phyloP scores from a whole-genome alignment of 768 basidiomycete genomes.

The Mycena sanguinolenta region DNA sequence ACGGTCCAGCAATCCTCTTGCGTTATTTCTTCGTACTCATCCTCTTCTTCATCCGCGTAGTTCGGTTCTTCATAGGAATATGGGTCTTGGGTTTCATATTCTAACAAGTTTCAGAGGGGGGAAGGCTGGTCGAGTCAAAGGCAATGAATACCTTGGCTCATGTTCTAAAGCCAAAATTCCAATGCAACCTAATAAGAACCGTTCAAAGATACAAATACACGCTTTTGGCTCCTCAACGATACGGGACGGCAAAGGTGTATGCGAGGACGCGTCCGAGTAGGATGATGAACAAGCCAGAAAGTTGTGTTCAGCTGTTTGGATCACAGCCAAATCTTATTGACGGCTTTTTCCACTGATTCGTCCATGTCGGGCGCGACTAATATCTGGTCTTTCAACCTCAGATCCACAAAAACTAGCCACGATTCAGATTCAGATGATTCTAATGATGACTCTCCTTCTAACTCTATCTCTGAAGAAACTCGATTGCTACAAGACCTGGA shows the following conservation, averaged over 20 bases:
- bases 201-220: conserved; percentile 32
- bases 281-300: conserved; percentile 33
- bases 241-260: conserved; percentile 1
- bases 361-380: no score
- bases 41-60: conserved; percentile 68
- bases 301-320: conserved; percentile 1
- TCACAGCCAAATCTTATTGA: neutral
- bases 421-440: conserved; percentile 45
- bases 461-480: conserved; percentile 41
- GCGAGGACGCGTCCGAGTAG: conserved; percentile 28
- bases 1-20: conserved; percentile 97
- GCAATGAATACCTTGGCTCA: conserved; percentile 66
- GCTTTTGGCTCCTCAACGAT: conserved; percentile 35
- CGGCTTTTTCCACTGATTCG: no score
- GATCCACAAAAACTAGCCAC: conserved; percentile 37
- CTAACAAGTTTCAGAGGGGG: conserved; percentile 53
- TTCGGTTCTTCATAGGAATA: conserved; percentile 73
- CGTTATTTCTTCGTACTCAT: conserved; percentile 81
- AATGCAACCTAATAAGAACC: conserved; percentile 7
- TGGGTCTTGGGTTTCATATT: conserved; percentile 64
- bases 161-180: conserved; percentile 43
- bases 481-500: conserved; percentile 65
- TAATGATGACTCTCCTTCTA: conserved; percentile 31
- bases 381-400: conserved; percentile 57
- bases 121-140: conserved; percentile 40